phyloP scores from a whole-genome alignment of 495 filamentous ascomycete species.

The Cladorrhinum samala region DNA sequence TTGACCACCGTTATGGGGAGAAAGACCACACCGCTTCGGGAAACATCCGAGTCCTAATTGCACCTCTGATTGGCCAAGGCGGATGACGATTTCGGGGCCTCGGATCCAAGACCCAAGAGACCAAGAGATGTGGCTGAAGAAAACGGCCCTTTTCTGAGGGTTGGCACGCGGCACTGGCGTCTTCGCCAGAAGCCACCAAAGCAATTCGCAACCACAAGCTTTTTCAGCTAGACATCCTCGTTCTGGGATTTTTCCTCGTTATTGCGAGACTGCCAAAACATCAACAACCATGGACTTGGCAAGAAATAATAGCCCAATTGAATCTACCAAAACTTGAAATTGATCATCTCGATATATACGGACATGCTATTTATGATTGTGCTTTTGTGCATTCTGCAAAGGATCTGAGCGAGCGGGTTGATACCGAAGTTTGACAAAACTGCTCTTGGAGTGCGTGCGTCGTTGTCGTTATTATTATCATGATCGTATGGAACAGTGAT shows the following conservation, averaged over 20 bases:
- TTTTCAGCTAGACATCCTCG: neutral
- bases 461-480: too few relatives aligned
- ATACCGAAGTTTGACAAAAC: too few relatives aligned
- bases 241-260: neutral
- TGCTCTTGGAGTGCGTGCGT: too few relatives aligned
- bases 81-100: neutral
- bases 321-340: too few relatives aligned
- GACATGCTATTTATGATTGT: too few relatives aligned
- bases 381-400: too few relatives aligned
- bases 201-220: neutral
- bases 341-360: too few relatives aligned
- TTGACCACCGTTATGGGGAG: constrained; percentile 6
- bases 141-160: constrained; percentile 19
- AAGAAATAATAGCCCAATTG: too few relatives aligned
- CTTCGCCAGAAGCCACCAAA: constrained; percentile 8
- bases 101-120: neutral
- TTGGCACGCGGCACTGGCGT: constrained; percentile 8
- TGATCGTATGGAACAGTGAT: too few relatives aligned
- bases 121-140: constrained; percentile 16
- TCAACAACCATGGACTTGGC: too few relatives aligned
- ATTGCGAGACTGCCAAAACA: too few relatives aligned
- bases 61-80: constrained; percentile 6
- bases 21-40: constrained; percentile 5
- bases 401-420: too few relatives aligned
- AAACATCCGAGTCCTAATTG: constrained; percentile 1